Evolutionary conservation across 2,329 filamentous ascomycete genomes (phyloP).

Genomic region (Pseudogymnoascus sp.): DNA sequence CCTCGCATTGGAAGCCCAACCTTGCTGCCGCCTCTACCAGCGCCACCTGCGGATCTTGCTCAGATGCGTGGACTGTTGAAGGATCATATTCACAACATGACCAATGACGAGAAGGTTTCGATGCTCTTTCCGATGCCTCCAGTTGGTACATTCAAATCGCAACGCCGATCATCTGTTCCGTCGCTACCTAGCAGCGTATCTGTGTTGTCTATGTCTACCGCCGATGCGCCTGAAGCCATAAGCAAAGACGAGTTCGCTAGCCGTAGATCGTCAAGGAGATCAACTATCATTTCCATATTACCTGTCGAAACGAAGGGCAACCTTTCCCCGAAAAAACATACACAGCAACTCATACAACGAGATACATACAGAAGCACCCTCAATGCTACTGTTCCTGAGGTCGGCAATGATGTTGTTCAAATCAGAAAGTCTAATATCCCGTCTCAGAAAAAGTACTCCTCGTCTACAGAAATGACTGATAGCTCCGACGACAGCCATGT

Average conservation of each 20-base stretch:
- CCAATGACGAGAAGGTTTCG: slow-evolving; percentile 50
- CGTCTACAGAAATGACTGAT: background rate
- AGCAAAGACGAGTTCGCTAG: slow-evolving; percentile 23
- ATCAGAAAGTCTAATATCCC: background rate
- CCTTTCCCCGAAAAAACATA: background rate
- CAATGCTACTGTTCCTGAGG: background rate
- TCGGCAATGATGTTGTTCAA: background rate
- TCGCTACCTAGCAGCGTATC: slow-evolving; percentile 34
- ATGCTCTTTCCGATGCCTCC: slow-evolving; percentile 40
- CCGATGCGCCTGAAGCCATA: slow-evolving; percentile 17
- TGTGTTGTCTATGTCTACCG: slow-evolving; percentile 11
- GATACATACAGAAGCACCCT: background rate
- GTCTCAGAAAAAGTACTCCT: background rate
- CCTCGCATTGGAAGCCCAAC: slow-evolving; percentile 33
- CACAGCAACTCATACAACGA: background rate
- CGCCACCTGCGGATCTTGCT: slow-evolving; percentile 35
- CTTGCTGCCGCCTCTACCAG: slow-evolving; percentile 33
- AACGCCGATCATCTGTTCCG: slow-evolving; percentile 39
- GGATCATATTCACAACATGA: slow-evolving; percentile 53
- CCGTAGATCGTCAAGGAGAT: slow-evolving; percentile 22
- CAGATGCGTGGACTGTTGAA: slow-evolving; percentile 37
- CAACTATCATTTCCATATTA: slow-evolving; percentile 20
- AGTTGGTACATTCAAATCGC: slow-evolving; percentile 23
- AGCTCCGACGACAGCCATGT: background rate
- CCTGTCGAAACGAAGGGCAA: background rate